Conservation (phyloP, 2,329 filamentous ascomycete species). For the Penicillium sclerotiorum region DNA sequence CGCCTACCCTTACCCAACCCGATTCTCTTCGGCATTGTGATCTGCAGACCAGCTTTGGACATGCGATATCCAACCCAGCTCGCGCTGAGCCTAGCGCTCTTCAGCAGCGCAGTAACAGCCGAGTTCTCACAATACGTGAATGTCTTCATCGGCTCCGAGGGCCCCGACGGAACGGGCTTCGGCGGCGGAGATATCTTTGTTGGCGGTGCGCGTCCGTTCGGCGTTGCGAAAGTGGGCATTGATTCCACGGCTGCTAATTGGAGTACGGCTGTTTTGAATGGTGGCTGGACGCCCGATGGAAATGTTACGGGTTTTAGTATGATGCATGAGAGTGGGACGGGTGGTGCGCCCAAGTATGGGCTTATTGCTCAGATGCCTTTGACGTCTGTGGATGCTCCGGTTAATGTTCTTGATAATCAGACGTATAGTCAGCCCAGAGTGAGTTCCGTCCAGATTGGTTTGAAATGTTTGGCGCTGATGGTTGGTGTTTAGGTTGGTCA, state of each 20-base stretch:
- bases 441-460: slow-evolving; percentile 28
- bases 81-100: not conserved
- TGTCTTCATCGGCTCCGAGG: slow-evolving; percentile 52
- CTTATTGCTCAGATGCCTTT: slow-evolving; percentile 40
- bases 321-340: slow-evolving; percentile 55
- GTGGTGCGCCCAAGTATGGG: slow-evolving; percentile 46
- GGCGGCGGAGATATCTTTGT: slow-evolving; percentile 49
- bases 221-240: slow-evolving; percentile 48
- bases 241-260: slow-evolving; percentile 41
- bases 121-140: slow-evolving; percentile 45
- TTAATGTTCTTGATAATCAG: slow-evolving; percentile 47
- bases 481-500: slow-evolving; percentile 36
- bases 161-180: slow-evolving; percentile 44
- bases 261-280: slow-evolving; percentile 42
- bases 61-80: too few species aligned
- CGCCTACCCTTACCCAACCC: not conserved
- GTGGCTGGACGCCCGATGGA: slow-evolving; percentile 51
- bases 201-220: slow-evolving; percentile 48
- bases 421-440: slow-evolving; percentile 59
- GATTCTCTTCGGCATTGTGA: too few species aligned
- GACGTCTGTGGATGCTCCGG: slow-evolving; percentile 37
- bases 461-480: not conserved
- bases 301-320: slow-evolving; percentile 54
- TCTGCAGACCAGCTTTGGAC: too few species aligned
- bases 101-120: slow-evolving; percentile 3